Evolutionary conservation across 345 rosid species (phyloP).

Genomic region (Geranium rotundifolium): DNA sequence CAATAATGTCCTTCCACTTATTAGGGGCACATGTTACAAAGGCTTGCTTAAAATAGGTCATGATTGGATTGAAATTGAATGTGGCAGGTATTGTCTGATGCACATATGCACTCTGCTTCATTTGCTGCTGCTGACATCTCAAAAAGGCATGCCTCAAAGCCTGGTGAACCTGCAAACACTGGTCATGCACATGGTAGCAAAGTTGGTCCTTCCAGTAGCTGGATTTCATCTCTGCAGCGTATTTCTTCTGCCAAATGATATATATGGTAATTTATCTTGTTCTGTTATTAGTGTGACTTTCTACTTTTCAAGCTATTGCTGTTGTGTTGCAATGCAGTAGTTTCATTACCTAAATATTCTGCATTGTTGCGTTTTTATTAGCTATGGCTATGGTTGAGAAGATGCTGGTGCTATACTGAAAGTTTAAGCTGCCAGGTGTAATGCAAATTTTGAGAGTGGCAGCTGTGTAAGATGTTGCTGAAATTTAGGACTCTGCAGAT

Average conservation of each 20-base stretch:
- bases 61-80: constrained; percentile 5
- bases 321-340: constrained; percentile 4
- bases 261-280: constrained; percentile 22
- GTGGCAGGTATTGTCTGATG: constrained; percentile 29
- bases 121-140: constrained; percentile 48
- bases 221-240: constrained; percentile 71
- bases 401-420: constrained; percentile 12
- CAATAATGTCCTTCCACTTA: not conserved
- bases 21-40: not conserved
- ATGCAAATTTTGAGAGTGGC: not conserved
- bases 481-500: not conserved
- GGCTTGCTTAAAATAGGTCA: not conserved
- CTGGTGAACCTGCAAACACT: constrained; percentile 45
- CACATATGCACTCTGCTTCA: constrained; percentile 50
- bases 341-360: constrained; percentile 16
- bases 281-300: constrained; percentile 5
- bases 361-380: constrained; percentile 16
- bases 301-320: constrained; percentile 15
- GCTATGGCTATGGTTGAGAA: constrained; percentile 22
- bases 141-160: constrained; percentile 45
- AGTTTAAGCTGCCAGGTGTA: not conserved
- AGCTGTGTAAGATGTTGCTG: not conserved
- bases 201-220: constrained; percentile 52
- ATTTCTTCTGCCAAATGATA: constrained; percentile 56
- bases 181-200: constrained; percentile 39